These are phyloP conservation scores for Candolleomyces aberdarensis DNA, from an alignment of 768 basidiomycete species.

Conservation along the genomic window DNA sequence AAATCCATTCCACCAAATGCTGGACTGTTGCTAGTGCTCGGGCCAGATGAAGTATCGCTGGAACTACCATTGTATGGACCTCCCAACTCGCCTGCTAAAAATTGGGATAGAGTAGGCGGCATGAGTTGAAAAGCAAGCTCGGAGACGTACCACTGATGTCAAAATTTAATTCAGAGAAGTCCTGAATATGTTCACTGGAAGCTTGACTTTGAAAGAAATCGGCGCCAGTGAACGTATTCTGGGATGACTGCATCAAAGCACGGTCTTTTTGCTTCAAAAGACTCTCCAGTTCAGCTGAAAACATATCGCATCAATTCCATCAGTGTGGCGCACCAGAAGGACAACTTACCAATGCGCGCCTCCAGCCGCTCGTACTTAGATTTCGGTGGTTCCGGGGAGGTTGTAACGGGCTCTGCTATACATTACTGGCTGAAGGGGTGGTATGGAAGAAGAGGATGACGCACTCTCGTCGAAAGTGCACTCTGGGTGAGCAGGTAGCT, in stretches of 20 bases:
- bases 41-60: neutral
- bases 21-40: neutral
- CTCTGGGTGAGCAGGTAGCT: constrained; percentile 54
- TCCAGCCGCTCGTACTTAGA: constrained; percentile 64
- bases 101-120: neutral
- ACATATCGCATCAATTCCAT: neutral
- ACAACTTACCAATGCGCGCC: constrained; percentile 60
- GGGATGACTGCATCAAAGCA: constrained; percentile 10
- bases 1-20: constrained; percentile 31
- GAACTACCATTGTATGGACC: neutral
- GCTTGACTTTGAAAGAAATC: neutral
- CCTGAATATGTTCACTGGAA: neutral
- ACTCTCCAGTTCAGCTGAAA: constrained; percentile 62
- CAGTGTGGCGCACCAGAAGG: neutral
- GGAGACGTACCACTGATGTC: too few species aligned
- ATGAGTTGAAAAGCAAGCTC: too few species aligned
- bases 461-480: constrained; percentile 72
- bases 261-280: constrained; percentile 59
- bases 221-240: neutral
- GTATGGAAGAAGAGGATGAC: neutral
- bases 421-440: neutral
- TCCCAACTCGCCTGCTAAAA: neutral
- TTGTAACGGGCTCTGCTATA: constrained; percentile 35
- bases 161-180: neutral
- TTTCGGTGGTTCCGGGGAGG: constrained; percentile 48